Evolutionary conservation across 1,284 basidiomycete genomes (phyloP), one percentile per base, ranked within the genome.

Genomic region (Chalciporus piperatoides): DNA sequence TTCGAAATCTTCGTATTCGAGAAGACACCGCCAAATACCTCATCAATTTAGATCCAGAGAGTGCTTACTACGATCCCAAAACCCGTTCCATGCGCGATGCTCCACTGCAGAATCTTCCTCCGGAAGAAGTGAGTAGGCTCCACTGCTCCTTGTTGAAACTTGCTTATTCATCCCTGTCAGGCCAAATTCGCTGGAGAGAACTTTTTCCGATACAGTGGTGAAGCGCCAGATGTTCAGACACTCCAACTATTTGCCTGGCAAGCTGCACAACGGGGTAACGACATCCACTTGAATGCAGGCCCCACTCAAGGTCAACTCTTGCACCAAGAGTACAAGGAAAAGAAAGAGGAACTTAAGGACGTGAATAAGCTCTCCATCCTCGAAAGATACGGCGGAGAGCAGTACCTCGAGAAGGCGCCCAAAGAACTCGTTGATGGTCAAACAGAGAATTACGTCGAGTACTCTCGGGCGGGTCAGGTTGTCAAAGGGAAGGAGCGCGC

Each of bases 11-110:
- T 63, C 91, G 97, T 73, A 99, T 99, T 60, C 87, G 97, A 65
- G 97, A 99, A 72, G 97, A 99, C 68, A 97, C 96, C 1, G 97
- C 97, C 14, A 99, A 99, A 70, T 99, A 99, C 62, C 82, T 99
- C 60, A 90, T 97, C 72, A 99, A 99, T 70, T 72, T 99, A 67
- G 93, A 98, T 68, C 88, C 90, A 4, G 86, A 92, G 1, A 95
- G 91, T 60, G 96, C 97, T 10, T 97, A 99, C 75, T 99, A 99
- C 67, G 97, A 99, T 65, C 97, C 97, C 43, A 99, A 99, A 76
- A 99, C 97, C 23, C 86, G 97, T 58, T 97, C 96, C 3, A 99
- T 99, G 97, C 90, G 97, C 69, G 96, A 99, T 64, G 95, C 96
- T 33, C 96, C 97, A 0, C 61, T 86, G 12, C 82, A 82, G 59